Base-by-base conservation (phyloP, 129 eudicot genomes). In the Escallonia rubra region DNA sequence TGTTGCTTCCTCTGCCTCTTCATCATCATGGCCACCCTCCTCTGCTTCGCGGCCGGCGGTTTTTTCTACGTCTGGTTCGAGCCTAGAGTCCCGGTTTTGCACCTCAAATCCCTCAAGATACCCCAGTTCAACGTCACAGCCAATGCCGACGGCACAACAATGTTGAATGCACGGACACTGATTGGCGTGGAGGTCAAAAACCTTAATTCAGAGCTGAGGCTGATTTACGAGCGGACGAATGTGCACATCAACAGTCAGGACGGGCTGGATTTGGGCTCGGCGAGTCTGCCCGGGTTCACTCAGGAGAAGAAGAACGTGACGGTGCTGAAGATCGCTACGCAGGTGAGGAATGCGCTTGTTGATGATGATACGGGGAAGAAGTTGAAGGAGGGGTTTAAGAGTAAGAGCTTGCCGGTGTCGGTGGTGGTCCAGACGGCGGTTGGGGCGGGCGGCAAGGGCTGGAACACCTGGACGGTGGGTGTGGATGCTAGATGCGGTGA, bases 71-170 rank as follows among this genome's bases (percentile, higher is more conserved):
- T 67, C 41, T 68, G 64, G 63, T 79, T 14, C 72, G 52, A 57
- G 6, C 83, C 83, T 23, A 59, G 55, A 13, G 41, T 72, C 8
- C 83, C 83, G 4, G 59, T n/a, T 2, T 49, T 79, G 58, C 47
- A 55, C 64, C 51, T 79, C 13, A 63, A 46, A 68, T 65, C 79
- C 39, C 11, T 68, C 58, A 42, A 63, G n/a, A 57, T 79, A 54
- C 15, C 43, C 1, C 61, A 59, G 48, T 79, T 69, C 69, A 64
- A 68, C 58, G 23, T 79, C 41, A 62, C 64, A 4, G 8, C 46
- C 47, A 34, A 59, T 5, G 7, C 43, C 0, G 72, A 51, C 11
- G 79, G 72, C 5, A 62, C 72, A 2, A 40, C 34, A 3, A 23
- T 23, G 34, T 14, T 68, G 52, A 56, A 63, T 7, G 8, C 79